Evolutionary conservation across 192 early-diverging fungal species (phyloP), one percentile per base, ranked within the genome.

Genomic region (Thamnidium elegans): DNA sequence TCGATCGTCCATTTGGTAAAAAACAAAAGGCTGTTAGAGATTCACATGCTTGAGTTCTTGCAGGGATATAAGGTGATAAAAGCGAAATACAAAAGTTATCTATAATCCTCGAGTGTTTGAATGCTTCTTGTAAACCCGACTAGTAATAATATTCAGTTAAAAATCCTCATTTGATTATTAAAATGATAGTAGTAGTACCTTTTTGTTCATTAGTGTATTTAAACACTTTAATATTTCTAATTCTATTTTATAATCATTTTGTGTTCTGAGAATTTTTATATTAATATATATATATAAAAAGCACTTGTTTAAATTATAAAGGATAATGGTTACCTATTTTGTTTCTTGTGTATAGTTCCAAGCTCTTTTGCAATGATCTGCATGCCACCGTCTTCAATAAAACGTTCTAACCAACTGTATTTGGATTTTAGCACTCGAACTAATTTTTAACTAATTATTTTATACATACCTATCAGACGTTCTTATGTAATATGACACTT

Each of bases 191-290:
- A 21, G 3, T 26, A 21, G 0, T 73, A 73, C 71, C 66, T 73
- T 67, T 51, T 81, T 86, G 61, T 92, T 92, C 59, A 92, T 81
- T 23, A 92, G 58, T 2, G 86, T 81, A 47, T 90, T 88, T 51
- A 92, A 78, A 66, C 88, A 90, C 62, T 84, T 88, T 55, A 89
- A 83, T 62, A 92, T 86, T 73, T 89, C 90, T 50, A 85, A 80
- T 66, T 92, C 90, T 78, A 90, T 89, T 56, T 84, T 78, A 32
- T 86, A 75, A 66, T 88, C 87, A 32, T 80, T 77, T 31, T 70
- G 78, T 71, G 51, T 88, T 42, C 68, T 70, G 32, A 26, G 11
- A 43, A 20, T 19, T 3, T 51, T 17, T 21, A 7, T 42, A 45
- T 55, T 36, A 44, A 21, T 26, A 30, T 52, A 21, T 21, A 23